Percentiles rank a stretch among this genome's conserved stretches.
These are phyloP conservation scores for Rubroboletus satanas DNA, from an alignment of 768 basidiomycete genomes.

Conservation along the genomic window DNA sequence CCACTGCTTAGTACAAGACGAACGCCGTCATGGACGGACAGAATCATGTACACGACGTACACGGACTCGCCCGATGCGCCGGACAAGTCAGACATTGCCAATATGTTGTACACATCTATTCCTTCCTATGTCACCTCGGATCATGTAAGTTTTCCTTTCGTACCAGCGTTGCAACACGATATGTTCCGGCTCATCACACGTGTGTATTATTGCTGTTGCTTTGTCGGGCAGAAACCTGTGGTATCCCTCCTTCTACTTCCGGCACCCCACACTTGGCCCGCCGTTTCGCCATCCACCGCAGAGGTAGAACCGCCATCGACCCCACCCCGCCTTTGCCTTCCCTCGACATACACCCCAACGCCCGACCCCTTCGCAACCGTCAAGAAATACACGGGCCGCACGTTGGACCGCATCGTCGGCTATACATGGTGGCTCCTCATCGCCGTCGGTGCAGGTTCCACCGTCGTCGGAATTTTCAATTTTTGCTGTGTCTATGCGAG, in stretches of 20 bases:
- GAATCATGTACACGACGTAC: slow-evolving; percentile 80
- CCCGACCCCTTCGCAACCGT: slow-evolving; percentile 51
- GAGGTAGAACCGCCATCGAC: slow-evolving; percentile 22
- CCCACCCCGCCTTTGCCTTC: slow-evolving; percentile 47
- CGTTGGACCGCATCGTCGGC: slow-evolving; percentile 72
- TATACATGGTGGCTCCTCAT: slow-evolving; percentile 75
- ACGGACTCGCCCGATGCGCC: slow-evolving; percentile 55
- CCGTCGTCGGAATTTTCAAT: slow-evolving; percentile 66
- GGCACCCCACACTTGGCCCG: slow-evolving; percentile 28
- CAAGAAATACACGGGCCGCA: slow-evolving; percentile 64
- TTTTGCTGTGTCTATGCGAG: slow-evolving; percentile 63
- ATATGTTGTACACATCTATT: slow-evolving; percentile 73
- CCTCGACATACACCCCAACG: slow-evolving; percentile 44
- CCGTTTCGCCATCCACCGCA: slow-evolving; percentile 12
- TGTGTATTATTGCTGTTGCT: not conserved
- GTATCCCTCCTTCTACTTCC: slow-evolving; percentile 69
- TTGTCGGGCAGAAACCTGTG: slow-evolving; percentile 70
- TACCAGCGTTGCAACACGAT: not conserved
- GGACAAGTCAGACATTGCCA: slow-evolving; percentile 52
- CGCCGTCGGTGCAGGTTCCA: slow-evolving; percentile 73
- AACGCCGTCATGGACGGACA: slow-evolving; percentile 89
- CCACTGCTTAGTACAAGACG: slow-evolving; percentile 52
- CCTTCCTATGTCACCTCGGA: slow-evolving; percentile 87
- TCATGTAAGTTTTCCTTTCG: slow-evolving; percentile 54
- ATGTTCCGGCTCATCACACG: not conserved